A percentile compares a stretch with the other conserved stretches of the same genome.
Evolutionary conservation across 352 stramenopile species (phyloP).

Genomic region (Stramenopiles sp.): DNA sequence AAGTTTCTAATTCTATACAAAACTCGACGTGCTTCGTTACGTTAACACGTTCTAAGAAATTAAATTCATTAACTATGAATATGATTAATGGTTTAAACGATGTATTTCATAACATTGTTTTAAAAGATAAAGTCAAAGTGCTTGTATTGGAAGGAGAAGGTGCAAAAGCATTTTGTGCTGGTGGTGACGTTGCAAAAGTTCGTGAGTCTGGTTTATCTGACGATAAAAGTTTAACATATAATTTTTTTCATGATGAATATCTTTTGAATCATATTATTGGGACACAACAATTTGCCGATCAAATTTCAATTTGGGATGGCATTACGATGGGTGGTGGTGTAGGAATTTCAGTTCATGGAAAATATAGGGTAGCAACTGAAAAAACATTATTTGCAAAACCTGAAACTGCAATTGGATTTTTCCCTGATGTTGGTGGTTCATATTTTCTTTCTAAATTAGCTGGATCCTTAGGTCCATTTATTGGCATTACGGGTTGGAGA

Average conservation of each 20-base stretch:
- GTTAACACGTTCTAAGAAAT: conserved; percentile 66
- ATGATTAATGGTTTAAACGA: conserved; percentile 71
- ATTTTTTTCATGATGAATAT: conserved; percentile 91
- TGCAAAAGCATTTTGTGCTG: conserved; percentile 74
- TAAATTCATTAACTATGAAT: conserved; percentile 68
- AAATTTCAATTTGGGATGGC: conserved; percentile 85
- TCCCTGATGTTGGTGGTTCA: conserved; percentile 84
- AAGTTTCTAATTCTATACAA: too few relatives aligned
- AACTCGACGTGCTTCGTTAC: too few relatives aligned
- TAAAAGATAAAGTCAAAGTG: conserved; percentile 45
- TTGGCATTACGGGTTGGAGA: conserved; percentile 76
- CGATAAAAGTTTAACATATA: conserved; percentile 35
- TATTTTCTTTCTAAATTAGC: conserved; percentile 56
- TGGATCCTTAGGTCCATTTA: conserved; percentile 61
- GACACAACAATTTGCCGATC: conserved; percentile 8
- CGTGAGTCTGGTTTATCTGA: conserved; percentile 50
- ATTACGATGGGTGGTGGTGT: conserved; percentile 96
- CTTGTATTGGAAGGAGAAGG: conserved; percentile 52
- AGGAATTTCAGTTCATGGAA: conserved; percentile 85
- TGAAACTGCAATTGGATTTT: conserved; percentile 90
- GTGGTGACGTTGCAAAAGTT: conserved; percentile 73
- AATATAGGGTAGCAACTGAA: conserved; percentile 86
- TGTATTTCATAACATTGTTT: conserved; percentile 49
- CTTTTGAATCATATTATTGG: conserved; percentile 66
- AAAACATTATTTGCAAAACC: conserved; percentile 95